Percentiles rank a stretch among this genome's conserved stretches.
These are phyloP conservation scores for Cnidoscolus chayamansa DNA, from an alignment of 441 rosid genomes.

Conservation along the genomic window DNA sequence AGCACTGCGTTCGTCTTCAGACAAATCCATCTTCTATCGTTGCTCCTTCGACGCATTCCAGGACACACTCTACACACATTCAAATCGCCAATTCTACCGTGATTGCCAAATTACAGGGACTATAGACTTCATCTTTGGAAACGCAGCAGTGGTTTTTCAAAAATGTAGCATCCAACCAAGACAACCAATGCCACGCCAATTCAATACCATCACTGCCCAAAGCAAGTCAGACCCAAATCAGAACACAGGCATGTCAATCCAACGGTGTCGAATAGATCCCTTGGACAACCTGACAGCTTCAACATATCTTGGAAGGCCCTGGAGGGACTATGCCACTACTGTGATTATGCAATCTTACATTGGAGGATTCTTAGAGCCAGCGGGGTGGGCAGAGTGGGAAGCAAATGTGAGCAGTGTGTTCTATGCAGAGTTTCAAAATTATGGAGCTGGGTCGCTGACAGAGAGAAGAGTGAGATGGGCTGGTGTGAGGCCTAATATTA, in stretches of 20 bases:
- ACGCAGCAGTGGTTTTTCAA: conserved; percentile 26
- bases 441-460: conserved; percentile 25
- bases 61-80: conserved; percentile 26
- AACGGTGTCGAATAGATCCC: conserved; percentile 18
- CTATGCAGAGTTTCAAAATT: conserved; percentile 23
- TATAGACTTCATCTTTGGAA: conserved; percentile 32
- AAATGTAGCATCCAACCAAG: conserved; percentile 26
- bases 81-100: conserved; percentile 28
- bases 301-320: conserved; percentile 30
- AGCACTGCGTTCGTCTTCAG: conserved; percentile 32
- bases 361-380: conserved; percentile 23
- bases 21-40: conserved; percentile 27
- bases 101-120: conserved; percentile 26
- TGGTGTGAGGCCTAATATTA: conserved; percentile 33
- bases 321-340: conserved; percentile 28
- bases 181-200: conserved; percentile 22
- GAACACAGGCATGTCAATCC: conserved; percentile 33
- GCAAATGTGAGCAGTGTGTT: neutral
- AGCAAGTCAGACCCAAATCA: conserved; percentile 33
- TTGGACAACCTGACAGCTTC: conserved; percentile 16
- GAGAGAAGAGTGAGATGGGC: conserved; percentile 25
- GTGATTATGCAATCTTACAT: conserved; percentile 23
- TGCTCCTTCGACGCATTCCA: conserved; percentile 31
- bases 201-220: conserved; percentile 26
- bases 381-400: conserved; percentile 28